A percentile compares a stretch with the other conserved stretches of the same genome.
These are phyloP conservation scores for Teunomyces pallodes DNA, from an alignment of 805 yeast species.

Conservation along the genomic window DNA sequence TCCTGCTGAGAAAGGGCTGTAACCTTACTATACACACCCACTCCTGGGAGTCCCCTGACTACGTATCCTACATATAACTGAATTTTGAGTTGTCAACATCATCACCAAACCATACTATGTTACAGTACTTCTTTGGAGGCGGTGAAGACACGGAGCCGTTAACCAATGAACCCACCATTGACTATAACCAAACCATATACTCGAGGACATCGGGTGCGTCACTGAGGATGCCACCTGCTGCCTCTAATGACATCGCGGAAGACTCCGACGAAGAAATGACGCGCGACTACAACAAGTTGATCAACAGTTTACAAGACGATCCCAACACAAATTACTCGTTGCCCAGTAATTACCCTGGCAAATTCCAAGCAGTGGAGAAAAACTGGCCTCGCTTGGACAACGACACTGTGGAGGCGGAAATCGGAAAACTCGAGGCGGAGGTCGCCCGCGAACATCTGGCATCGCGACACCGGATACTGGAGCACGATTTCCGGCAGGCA, in stretches of 20 bases:
- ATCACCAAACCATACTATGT: slow-evolving; percentile 4
- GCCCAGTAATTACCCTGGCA: slow-evolving; percentile 21
- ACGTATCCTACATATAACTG: neutral
- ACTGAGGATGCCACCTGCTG: slow-evolving; percentile 1
- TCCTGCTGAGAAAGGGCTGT: neutral
- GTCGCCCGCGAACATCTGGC: slow-evolving; percentile 27
- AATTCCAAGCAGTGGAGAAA: slow-evolving; percentile 5
- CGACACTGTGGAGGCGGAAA: neutral
- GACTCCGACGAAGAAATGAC: slow-evolving; percentile 12
- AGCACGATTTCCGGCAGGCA: slow-evolving; percentile 10
- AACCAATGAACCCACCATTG: slow-evolving; percentile 34
- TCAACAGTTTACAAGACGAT: slow-evolving; percentile 1
- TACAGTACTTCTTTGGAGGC: slow-evolving; percentile 12
- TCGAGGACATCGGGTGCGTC: neutral
- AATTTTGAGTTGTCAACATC: neutral
- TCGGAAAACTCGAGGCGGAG: neutral
- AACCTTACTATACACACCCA: neutral
- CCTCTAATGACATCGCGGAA: slow-evolving; percentile 5
- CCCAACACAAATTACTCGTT: slow-evolving; percentile 10
- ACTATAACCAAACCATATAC: slow-evolving; percentile 27
- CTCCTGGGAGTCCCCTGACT: neutral
- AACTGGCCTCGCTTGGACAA: neutral
- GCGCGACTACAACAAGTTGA: slow-evolving; percentile 8
- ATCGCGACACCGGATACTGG: slow-evolving; percentile 13
- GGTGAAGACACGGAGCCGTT: slow-evolving; percentile 16